Evolutionary conservation across 495 filamentous ascomycete genomes (phyloP), one percentile per base, ranked within the genome.

Genomic region (Cenococcum geophilum): DNA sequence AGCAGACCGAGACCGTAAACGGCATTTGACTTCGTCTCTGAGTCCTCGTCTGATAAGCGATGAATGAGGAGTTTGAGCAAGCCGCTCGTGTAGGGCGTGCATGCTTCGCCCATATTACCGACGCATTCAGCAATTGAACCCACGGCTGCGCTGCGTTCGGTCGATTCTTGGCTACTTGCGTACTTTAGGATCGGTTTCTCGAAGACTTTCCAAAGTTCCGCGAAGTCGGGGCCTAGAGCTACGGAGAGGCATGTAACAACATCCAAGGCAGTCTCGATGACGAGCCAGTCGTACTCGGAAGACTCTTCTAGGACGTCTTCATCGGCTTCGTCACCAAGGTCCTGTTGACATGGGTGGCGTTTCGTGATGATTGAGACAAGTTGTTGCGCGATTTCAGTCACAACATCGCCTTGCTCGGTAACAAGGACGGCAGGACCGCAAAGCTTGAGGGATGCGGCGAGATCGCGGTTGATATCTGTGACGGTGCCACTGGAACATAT

Each of bases 221-320:
- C 76, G 70, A 96, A 97, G 65, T 84, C 85, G 18, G 80, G 74
- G 22, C 95, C 95, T 14, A 97, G 84, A 27, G 89, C 92, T 37
- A 81, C 82, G 18, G 92, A 84, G 32, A 98, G 80, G 32, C 87
- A 89, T 42, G 89, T 87, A 34, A 96, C 78, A 37, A 92, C 89
- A 63, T 98, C 93, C 61, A 97, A 80, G 14, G 89, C 91, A 18
- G 89, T 96, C 75, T 98, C 93, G 53, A 98, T 87, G 48, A 95
- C 85, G 25, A 95, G 82, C 93, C 93, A 97, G 76, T 97, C 93
- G 70, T 92, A 97, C 78, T 98, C 93, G 18, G 93, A 92, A 18
- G 86, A 87, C 70, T 93, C 91, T 36, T 92, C 86, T 27, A 85
- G 77, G 25, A 83, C 85, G 51, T 90, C 90, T 55, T 87, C 86